Evolutionary conservation across 2,329 filamentous ascomycete genomes (phyloP), one percentile per base, ranked within the genome.

Genomic region (Colletotrichum shisoi): DNA sequence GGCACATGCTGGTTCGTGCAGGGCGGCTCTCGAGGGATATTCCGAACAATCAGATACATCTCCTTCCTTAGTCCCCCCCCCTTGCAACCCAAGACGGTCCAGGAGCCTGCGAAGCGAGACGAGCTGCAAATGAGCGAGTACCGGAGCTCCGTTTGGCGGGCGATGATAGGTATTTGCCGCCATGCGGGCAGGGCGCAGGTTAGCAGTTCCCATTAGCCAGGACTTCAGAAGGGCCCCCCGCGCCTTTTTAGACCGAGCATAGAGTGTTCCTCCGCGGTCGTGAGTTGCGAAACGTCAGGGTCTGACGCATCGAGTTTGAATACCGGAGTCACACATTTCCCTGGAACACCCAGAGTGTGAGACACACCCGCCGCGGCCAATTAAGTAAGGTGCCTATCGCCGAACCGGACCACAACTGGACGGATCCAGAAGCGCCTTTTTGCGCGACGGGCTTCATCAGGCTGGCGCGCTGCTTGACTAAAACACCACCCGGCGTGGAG

Each of bases 321-420:
- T 67, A 68, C 69, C 62, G 67, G 54, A 69, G 67, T 70, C 67
- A 67, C 69, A 69, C 49, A 52, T 69, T 59, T 67, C 59, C 58
- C 69, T 70, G 69, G 66, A 67, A 70, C 69, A 62, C 52, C 31
- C 59, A 62, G 54, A 69, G 69, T 70, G 62, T 70, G 69, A 69
- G 69, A 68, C 62, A 63, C 60, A 67, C 51, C 27, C 24, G 31
- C 56, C 54, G 51, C 52, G 56, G 51, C 69, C 69, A 70, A 69
- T 70, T 44, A 67, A 62, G 58, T 52, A 48, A 17, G 49, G 54
- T 69, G 58, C 58, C 63, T 68, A 66, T 67, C 58, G 62, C 69
- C 67, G 69, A 69, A 69, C 67, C 67, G 69, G 67, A 69, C 69
- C 69, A 67, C 62, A 66, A 68, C 57, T 49, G 64, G 64, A 59